Evolutionary conservation across 2,329 filamentous ascomycete genomes (phyloP).

Genomic region (Beauveria sp.): DNA sequence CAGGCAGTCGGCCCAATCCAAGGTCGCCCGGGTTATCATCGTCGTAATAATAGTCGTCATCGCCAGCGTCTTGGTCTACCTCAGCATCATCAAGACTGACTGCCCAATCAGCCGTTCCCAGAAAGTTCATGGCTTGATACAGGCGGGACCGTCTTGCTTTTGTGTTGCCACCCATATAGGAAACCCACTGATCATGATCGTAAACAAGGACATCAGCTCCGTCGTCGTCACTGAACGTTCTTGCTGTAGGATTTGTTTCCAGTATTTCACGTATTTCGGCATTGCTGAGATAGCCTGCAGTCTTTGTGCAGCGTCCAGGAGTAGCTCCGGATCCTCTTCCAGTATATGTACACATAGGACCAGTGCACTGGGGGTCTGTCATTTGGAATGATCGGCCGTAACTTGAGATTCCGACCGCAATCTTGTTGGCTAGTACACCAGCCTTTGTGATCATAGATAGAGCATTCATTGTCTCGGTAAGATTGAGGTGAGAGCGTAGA

Average conservation of each 20-base stretch:
- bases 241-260: constrained; percentile 13
- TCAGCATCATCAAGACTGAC: constrained; percentile 14
- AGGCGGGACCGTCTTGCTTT: constrained; percentile 10
- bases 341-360: constrained; percentile 19
- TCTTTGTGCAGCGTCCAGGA: constrained; percentile 24
- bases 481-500: too few relatives aligned
- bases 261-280: constrained; percentile 24
- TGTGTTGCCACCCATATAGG: constrained; percentile 16
- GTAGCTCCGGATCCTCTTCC: constrained; percentile 19
- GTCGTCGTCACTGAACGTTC: background rate
- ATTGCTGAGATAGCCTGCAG: constrained; percentile 26
- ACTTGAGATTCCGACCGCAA: background rate
- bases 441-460: too few relatives aligned
- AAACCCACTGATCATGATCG: constrained; percentile 15
- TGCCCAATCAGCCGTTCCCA: constrained; percentile 18
- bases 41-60: background rate
- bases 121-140: constrained; percentile 15
- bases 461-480: too few relatives aligned
- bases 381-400: constrained; percentile 26
- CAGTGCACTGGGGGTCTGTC: constrained; percentile 21
- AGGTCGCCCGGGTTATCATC: background rate
- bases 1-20: background rate
- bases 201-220: constrained; percentile 15
- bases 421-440: too few relatives aligned
- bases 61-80: background rate